Base-by-base conservation (phyloP, 768 basidiomycete species). In the Leucocoprinus sp. region DNA sequence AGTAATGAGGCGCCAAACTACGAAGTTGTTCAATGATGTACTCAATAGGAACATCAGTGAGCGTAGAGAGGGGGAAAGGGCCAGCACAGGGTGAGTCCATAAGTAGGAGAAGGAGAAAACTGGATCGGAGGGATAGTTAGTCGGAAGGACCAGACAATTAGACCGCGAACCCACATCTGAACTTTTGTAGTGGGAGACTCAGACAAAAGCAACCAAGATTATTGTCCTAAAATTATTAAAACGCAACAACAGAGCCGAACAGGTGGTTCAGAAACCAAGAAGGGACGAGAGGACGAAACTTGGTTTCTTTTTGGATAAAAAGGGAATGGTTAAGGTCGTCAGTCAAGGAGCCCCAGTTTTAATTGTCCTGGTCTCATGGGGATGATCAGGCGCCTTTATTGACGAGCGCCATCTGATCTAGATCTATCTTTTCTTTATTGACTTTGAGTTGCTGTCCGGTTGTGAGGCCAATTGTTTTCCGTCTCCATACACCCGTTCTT, bases 21-120 rank as follows among this genome's bases (percentile, higher is more conserved):
- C 75, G 82, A 33, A 88, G 74, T 59, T 82, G 80, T 56, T 76
- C 72, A 54, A 82, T 58, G 56, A 87, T 83, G 55, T 85, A 87
- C 57, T 83, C 82, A 54, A 76, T 66, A 45, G 85, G 85, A 28
- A 86, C 80, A 52, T 70, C 74, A 33, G 68, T 66, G 54, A 82
- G 67, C 19, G 76, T 68, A 54, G 79, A 73, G 40, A 79, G 80
- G 52, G 82, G 82, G 55, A 82, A 83, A 14, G 75, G 73, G 53
- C 76, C 70, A 40, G 73, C 71, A 34, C 71, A 58, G 58, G 80
- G 80, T 54, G 72, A 58, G 44, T 64, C 55, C 60, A 64, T 63
- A 43, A 48, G 44, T 37, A 49, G 23, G 43, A 31, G 36, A 60
- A 57, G 56, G 57, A 54, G 60, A 57, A 42, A 50, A 55, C 53